These are phyloP conservation scores for Psidium friedrichsthalianum DNA, from an alignment of 345 rosid genomes.

Conservation along the genomic window DNA sequence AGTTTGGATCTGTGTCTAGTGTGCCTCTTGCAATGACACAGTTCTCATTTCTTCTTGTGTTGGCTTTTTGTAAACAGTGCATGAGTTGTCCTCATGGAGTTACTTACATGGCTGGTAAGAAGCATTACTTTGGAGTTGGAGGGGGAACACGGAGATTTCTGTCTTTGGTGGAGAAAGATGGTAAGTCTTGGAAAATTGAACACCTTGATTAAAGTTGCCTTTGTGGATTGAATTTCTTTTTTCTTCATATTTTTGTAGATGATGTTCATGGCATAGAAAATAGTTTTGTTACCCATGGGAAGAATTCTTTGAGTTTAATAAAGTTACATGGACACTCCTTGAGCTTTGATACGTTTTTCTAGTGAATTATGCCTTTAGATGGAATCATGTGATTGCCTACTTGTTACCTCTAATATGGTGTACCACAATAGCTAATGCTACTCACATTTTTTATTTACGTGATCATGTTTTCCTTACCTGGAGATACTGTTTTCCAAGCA, in stretches of 20 bases:
- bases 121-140: slow-evolving; percentile 89
- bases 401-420: background rate
- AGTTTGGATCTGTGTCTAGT: background rate
- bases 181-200: slow-evolving; percentile 12
- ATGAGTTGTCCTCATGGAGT: slow-evolving; percentile 43
- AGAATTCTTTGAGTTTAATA: no score
- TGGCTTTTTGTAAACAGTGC: slow-evolving; percentile 27
- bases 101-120: slow-evolving; percentile 79
- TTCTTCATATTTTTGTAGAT: background rate
- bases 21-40: no score
- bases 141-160: slow-evolving; percentile 85
- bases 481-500: background rate
- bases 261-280: no score
- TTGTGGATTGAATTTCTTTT: background rate
- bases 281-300: no score
- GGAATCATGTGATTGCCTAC: background rate
- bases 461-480: background rate
- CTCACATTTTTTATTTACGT: background rate
- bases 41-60: no score
- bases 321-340: no score
- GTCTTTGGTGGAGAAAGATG: slow-evolving; percentile 64
- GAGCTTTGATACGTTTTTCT: no score
- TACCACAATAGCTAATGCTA: background rate
- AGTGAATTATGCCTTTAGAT: no score
- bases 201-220: background rate